These are phyloP conservation scores for Fragilaria crotonensis DNA, from an alignment of 108 stramenopile genomes.

Conservation along the genomic window DNA sequence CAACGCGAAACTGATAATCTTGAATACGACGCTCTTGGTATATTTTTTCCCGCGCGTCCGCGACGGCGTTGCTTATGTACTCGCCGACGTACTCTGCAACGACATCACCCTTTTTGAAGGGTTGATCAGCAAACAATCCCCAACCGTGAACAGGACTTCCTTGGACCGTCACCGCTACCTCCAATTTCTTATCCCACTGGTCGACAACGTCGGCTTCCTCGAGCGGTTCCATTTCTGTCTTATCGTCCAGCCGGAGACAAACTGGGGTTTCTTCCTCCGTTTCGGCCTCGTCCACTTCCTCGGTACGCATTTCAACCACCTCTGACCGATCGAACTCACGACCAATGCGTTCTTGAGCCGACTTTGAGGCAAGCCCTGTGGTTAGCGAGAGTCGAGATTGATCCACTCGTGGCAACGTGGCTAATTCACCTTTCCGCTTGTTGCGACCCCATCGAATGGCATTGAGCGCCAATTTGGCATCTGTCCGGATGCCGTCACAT, in stretches of 20 bases:
- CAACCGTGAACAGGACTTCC: constrained; percentile 75
- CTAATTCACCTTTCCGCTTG: constrained; percentile 26
- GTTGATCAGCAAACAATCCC: constrained; percentile 71
- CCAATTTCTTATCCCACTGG: constrained; percentile 13
- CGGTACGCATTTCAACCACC: background rate
- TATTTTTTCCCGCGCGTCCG: constrained; percentile 78
- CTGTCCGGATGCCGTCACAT: constrained; percentile 54
- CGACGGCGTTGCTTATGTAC: constrained; percentile 72
- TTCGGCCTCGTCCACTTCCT: constrained; percentile 16
- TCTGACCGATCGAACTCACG: constrained; percentile 4
- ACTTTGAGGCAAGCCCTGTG: constrained; percentile 59
- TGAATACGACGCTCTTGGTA: constrained; percentile 82
- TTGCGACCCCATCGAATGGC: constrained; percentile 28
- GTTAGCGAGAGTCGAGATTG: constrained; percentile 48
- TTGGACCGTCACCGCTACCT: constrained; percentile 52
- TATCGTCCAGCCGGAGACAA: background rate
- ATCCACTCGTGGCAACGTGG: constrained; percentile 39
- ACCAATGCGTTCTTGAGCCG: constrained; percentile 26
- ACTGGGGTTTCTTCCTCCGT: constrained; percentile 11
- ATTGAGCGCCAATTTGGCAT: constrained; percentile 36
- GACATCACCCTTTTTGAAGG: constrained; percentile 67
- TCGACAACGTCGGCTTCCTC: background rate
- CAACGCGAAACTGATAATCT: constrained; percentile 93
- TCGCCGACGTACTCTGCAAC: constrained; percentile 97
- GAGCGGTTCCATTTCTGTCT: background rate